These are phyloP conservation scores for Calonectria fujianensis DNA, from an alignment of 2,329 filamentous ascomycete species.

Conservation along the genomic window DNA sequence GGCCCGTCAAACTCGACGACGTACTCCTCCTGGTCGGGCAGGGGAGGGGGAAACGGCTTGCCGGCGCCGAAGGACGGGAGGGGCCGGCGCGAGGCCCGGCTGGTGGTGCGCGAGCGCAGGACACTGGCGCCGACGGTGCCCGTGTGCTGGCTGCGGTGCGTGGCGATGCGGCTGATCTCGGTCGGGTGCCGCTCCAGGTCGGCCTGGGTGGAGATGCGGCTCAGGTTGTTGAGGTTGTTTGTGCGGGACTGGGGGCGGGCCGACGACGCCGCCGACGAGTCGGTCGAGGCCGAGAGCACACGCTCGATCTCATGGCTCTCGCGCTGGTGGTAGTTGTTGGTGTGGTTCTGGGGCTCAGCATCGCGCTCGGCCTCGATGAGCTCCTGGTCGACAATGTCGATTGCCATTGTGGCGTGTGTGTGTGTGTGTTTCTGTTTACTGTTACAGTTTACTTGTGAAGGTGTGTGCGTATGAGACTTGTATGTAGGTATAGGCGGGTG, in stretches of 20 bases:
- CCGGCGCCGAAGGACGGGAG: constrained; percentile 82
- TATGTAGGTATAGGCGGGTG: neutral
- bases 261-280: constrained; percentile 50
- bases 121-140: constrained; percentile 78
- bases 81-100: constrained; percentile 73
- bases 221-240: constrained; percentile 68
- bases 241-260: constrained; percentile 46
- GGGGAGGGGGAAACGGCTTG: constrained; percentile 82
- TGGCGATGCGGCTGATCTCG: constrained; percentile 82
- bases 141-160: constrained; percentile 81
- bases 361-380: constrained; percentile 73
- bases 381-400: constrained; percentile 73
- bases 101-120: constrained; percentile 60
- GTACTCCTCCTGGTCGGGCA: constrained; percentile 84
- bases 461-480: neutral
- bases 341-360: constrained; percentile 64
- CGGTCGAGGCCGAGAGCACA: constrained; percentile 71
- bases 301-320: constrained; percentile 76
- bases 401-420: constrained; percentile 57
- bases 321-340: constrained; percentile 58
- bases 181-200: constrained; percentile 83
- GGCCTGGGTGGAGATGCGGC: constrained; percentile 77
- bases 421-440: neutral
- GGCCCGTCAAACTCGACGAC: constrained; percentile 91
- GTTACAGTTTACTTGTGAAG: neutral